phyloP scores from a whole-genome alignment of 306 rosid species.

The Trifolium dubium region DNA sequence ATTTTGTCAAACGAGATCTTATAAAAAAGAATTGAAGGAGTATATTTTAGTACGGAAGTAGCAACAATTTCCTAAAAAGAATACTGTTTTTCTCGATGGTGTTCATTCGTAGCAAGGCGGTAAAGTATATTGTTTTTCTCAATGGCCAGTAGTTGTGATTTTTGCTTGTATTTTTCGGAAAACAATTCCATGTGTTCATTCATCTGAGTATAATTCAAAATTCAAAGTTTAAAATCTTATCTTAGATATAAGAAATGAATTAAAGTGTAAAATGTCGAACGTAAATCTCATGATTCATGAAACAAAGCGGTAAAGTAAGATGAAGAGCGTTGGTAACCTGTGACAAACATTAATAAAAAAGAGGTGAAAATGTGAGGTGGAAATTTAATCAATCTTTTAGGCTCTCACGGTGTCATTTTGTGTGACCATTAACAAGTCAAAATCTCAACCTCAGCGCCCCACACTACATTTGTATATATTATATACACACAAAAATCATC shows the following conservation, averaged over 20 bases:
- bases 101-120: no score
- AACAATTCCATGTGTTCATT: background rate
- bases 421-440: constrained; percentile 44
- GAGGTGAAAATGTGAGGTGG: constrained; percentile 67
- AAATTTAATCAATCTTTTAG: constrained; percentile 39
- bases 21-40: no score
- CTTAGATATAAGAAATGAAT: background rate
- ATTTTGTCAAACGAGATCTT: no score
- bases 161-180: no score
- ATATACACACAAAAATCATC: constrained; percentile 9
- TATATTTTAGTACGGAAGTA: no score
- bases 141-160: no score
- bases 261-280: constrained; percentile 17
- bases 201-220: constrained; percentile 33
- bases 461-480: constrained; percentile 3
- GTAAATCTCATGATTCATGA: constrained; percentile 45
- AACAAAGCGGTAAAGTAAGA: constrained; percentile 51
- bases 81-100: no score
- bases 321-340: constrained; percentile 67
- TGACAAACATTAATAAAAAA: constrained; percentile 74
- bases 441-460: constrained; percentile 37
- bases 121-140: no score
- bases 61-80: no score
- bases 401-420: constrained; percentile 38
- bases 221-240: constrained; percentile 37